Evolutionary conservation across 768 basidiomycete genomes (phyloP).

Genomic region (Rhizopogon roseolus): DNA sequence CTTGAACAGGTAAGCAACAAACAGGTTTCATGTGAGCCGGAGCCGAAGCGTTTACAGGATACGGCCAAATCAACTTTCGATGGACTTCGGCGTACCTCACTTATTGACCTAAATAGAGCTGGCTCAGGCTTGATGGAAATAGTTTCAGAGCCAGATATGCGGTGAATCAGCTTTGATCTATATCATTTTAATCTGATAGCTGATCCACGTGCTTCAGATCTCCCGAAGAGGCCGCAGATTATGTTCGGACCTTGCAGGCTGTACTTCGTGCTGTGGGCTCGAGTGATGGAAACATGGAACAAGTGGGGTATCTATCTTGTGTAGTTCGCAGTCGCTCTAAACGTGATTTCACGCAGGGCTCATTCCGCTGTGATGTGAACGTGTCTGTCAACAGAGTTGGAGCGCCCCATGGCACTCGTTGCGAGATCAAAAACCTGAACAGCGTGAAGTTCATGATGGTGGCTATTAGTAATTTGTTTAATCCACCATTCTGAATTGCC

Average conservation of each 20-base stretch:
- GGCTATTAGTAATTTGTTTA: constrained; percentile 50
- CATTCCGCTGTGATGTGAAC: constrained; percentile 92
- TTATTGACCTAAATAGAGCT: constrained; percentile 87
- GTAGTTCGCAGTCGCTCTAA: constrained; percentile 1
- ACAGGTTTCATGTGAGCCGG: not conserved
- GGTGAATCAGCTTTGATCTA: constrained; percentile 29
- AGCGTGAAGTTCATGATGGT: constrained; percentile 79
- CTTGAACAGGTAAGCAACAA: constrained; percentile 74
- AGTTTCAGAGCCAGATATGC: constrained; percentile 89
- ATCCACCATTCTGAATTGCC: not conserved
- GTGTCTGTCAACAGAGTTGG: constrained; percentile 79
- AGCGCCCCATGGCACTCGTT: constrained; percentile 69
- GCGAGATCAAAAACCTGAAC: constrained; percentile 97
- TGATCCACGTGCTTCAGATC: constrained; percentile 34
- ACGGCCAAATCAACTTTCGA: constrained; percentile 81
- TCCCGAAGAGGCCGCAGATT: constrained; percentile 86
- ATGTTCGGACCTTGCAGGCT: constrained; percentile 79
- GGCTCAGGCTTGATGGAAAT: constrained; percentile 93
- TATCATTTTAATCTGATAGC: not conserved
- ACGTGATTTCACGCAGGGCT: constrained; percentile 56
- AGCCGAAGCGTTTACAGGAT: constrained; percentile 49
- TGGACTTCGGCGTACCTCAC: constrained; percentile 43
- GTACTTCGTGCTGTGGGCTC: constrained; percentile 79
- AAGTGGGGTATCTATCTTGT: constrained; percentile 41
- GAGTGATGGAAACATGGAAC: constrained; percentile 97